These are phyloP conservation scores for Russula olivacea DNA, from an alignment of 768 basidiomycete species.

Conservation along the genomic window DNA sequence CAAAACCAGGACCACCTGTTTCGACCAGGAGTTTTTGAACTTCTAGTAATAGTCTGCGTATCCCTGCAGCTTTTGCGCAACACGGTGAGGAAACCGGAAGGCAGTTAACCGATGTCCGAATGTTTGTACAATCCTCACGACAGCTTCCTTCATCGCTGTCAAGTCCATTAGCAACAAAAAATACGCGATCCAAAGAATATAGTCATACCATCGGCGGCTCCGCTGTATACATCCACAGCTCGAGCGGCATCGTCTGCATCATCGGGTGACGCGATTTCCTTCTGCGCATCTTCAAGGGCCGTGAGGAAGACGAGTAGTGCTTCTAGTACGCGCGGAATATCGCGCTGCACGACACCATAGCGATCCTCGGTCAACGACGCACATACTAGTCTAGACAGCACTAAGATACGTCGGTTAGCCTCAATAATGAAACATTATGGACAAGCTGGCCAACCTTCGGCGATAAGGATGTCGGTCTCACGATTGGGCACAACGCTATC, in stretches of 20 bases:
- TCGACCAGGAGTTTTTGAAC: not conserved
- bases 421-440: not conserved
- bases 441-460: conserved; percentile 45
- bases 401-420: conserved; percentile 34
- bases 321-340: conserved; percentile 78
- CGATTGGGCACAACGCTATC: conserved; percentile 53
- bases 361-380: conserved; percentile 74
- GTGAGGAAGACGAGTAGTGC: conserved; percentile 61
- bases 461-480: conserved; percentile 54
- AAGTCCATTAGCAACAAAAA: not conserved
- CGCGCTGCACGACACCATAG: conserved; percentile 79
- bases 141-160: conserved; percentile 58
- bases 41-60: conserved; percentile 59
- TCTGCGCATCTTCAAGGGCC: conserved; percentile 60
- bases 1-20: not conserved
- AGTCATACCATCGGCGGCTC: conserved; percentile 54
- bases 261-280: conserved; percentile 43
- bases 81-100: conserved; percentile 71
- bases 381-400: conserved; percentile 59
- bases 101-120: conserved; percentile 71
- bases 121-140: conserved; percentile 60
- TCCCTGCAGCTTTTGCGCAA: conserved; percentile 59
- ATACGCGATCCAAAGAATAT: not conserved
- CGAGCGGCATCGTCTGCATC: conserved; percentile 47
- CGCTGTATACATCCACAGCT: conserved; percentile 48